phyloP scores from a whole-genome alignment of 257 asterid genomes.

The Datura wrightii region DNA sequence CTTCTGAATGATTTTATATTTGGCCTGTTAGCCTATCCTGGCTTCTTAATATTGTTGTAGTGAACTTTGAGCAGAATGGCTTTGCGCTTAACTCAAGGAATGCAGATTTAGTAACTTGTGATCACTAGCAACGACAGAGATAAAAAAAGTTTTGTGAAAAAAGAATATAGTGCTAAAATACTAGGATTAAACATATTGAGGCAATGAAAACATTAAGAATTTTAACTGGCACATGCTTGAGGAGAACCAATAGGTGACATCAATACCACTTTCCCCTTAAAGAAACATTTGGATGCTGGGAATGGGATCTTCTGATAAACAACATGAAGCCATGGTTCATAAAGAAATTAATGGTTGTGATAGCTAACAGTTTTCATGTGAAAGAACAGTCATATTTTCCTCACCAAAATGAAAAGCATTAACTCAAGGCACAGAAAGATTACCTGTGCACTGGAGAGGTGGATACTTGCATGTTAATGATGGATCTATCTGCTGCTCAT shows the following conservation, averaged over 20 bases:
- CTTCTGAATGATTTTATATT: conserved; percentile 2
- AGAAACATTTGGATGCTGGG: conserved; percentile 4
- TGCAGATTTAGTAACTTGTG: neutral
- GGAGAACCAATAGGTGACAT: neutral
- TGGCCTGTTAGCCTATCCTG: neutral
- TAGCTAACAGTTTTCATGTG: neutral
- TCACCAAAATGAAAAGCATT: neutral
- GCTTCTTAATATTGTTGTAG: neutral
- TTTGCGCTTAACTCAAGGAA: neutral
- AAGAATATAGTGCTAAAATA: neutral
- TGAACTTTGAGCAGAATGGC: neutral
- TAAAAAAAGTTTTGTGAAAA: neutral
- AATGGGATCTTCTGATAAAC: conserved; percentile 1
- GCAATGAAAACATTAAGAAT: neutral
- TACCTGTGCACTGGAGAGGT: neutral
- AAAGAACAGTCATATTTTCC: neutral
- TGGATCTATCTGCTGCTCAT: neutral
- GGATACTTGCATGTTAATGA: neutral
- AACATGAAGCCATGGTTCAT: neutral
- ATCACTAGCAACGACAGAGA: neutral
- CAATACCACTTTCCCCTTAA: neutral
- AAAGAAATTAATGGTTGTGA: neutral
- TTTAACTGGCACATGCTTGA: neutral
- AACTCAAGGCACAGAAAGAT: neutral
- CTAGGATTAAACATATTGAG: neutral